Evolutionary conservation across 1,284 basidiomycete species (phyloP).

Genomic region (Clitocybe nebularis): DNA sequence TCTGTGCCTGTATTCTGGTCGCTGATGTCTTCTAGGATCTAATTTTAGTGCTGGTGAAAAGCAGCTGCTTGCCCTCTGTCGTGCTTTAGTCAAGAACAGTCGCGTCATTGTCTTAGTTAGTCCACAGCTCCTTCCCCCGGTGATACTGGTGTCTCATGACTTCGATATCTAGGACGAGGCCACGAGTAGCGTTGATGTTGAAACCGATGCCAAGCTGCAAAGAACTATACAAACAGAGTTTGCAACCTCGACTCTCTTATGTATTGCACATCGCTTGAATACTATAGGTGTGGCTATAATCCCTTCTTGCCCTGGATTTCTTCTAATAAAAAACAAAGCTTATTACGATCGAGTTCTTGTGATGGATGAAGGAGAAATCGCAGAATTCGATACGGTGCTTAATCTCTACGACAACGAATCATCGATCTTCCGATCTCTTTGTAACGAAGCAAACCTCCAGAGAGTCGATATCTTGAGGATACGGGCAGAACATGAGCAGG

Average conservation of each 20-base stretch:
- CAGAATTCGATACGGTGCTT: conserved; percentile 77
- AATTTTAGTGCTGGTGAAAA: conserved; percentile 80
- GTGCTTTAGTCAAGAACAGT: conserved; percentile 70
- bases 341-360: conserved; percentile 77
- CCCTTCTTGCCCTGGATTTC: neutral
- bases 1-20: neutral
- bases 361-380: conserved; percentile 66
- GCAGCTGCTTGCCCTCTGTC: conserved; percentile 70
- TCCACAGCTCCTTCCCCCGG: conserved; percentile 6
- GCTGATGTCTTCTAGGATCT: conserved; percentile 38
- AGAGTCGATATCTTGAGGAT: conserved; percentile 34
- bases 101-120: conserved; percentile 66
- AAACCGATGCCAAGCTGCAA: conserved; percentile 77
- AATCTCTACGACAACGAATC: conserved; percentile 64
- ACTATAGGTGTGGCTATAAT: conserved; percentile 52
- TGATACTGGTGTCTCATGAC: neutral
- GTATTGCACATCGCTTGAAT: conserved; percentile 75
- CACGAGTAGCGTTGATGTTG: conserved; percentile 66
- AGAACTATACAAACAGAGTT: conserved; percentile 74
- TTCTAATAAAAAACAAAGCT: conserved; percentile 32
- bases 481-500: conserved; percentile 30
- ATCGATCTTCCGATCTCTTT: conserved; percentile 76
- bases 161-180: conserved; percentile 5
- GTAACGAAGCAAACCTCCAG: conserved; percentile 64
- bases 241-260: conserved; percentile 50